A percentile compares a stretch with the other conserved stretches of the same genome.
These are phyloP conservation scores for Plasmodium vivax DNA, from an alignment of 169 alveolate species.

Conservation along the genomic window DNA sequence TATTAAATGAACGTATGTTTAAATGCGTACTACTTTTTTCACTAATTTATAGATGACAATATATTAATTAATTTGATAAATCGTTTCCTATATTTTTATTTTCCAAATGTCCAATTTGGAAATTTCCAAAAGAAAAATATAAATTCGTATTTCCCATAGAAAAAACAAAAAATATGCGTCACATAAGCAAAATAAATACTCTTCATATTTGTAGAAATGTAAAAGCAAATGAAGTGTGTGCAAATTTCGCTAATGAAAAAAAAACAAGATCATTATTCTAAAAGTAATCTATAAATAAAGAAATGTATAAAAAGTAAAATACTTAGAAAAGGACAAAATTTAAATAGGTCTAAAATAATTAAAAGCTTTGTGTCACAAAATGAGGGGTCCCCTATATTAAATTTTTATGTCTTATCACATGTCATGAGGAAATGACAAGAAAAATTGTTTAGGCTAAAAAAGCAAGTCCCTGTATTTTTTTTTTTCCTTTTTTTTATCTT, in stretches of 20 bases:
- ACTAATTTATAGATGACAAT: not conserved
- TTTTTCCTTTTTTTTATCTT: slow-evolving; percentile 43
- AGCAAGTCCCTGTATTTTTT: slow-evolving; percentile 54
- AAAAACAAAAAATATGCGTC: slow-evolving; percentile 28
- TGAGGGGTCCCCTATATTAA: not conserved
- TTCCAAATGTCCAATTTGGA: slow-evolving; percentile 7
- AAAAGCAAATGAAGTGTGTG: slow-evolving; percentile 44
- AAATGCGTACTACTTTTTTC: not conserved
- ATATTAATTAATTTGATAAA: not conserved
- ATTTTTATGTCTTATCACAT: slow-evolving; percentile 68
- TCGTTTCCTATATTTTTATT: slow-evolving; percentile 14
- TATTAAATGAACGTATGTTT: not conserved
- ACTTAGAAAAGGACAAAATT: not conserved
- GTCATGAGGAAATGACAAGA: slow-evolving; percentile 67
- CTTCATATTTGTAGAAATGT: not conserved
- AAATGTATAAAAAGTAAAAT: slow-evolving; percentile 15
- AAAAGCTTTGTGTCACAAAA: slow-evolving; percentile 6
- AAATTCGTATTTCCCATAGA: slow-evolving; percentile 14
- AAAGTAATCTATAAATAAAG: slow-evolving; percentile 38
- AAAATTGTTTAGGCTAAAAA: slow-evolving; percentile 55
- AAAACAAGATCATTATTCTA: slow-evolving; percentile 18
- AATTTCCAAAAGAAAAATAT: not conserved
- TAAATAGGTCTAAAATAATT: slow-evolving; percentile 43
- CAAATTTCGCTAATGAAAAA: slow-evolving; percentile 22
- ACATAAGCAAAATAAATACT: slow-evolving; percentile 22